phyloP scores from a whole-genome alignment of 768 basidiomycete species.

The Tephrocybe sp. region DNA sequence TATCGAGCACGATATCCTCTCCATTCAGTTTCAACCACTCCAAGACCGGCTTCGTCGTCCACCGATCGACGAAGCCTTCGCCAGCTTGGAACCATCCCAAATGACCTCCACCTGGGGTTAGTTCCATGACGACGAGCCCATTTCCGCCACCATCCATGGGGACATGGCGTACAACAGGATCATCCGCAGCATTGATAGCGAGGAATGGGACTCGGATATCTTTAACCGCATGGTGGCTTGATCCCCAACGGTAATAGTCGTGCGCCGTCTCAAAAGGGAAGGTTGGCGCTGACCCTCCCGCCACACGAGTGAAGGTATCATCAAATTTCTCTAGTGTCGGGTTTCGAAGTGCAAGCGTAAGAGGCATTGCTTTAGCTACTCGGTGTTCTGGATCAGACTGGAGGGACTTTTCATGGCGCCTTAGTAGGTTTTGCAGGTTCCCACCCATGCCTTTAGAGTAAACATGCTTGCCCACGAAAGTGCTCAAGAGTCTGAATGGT shows the following conservation, averaged over 20 bases:
- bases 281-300: conserved; percentile 61
- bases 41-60: conserved; percentile 69
- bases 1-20: conserved; percentile 44
- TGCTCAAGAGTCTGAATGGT: conserved; percentile 47
- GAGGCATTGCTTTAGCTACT: conserved; percentile 45
- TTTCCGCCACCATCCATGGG: conserved; percentile 56
- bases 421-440: conserved; percentile 62
- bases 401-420: conserved; percentile 47
- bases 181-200: conserved; percentile 72
- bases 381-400: conserved; percentile 46
- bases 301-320: conserved; percentile 59
- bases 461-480: conserved; percentile 55
- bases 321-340: conserved; percentile 61
- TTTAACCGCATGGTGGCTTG: conserved; percentile 58
- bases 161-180: conserved; percentile 67
- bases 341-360: conserved; percentile 44
- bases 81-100: conserved; percentile 78
- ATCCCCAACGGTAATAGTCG: conserved; percentile 49
- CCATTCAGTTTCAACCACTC: conserved; percentile 66
- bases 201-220: conserved; percentile 72
- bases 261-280: conserved; percentile 46
- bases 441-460: conserved; percentile 80
- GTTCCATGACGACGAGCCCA: conserved; percentile 52
- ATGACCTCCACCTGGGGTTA: conserved; percentile 71
- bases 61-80: conserved; percentile 42